Evolutionary conservation across 2,329 filamentous ascomycete species (phyloP), one percentile per base, ranked within the genome.

Genomic region (Fusarium burgessii): DNA sequence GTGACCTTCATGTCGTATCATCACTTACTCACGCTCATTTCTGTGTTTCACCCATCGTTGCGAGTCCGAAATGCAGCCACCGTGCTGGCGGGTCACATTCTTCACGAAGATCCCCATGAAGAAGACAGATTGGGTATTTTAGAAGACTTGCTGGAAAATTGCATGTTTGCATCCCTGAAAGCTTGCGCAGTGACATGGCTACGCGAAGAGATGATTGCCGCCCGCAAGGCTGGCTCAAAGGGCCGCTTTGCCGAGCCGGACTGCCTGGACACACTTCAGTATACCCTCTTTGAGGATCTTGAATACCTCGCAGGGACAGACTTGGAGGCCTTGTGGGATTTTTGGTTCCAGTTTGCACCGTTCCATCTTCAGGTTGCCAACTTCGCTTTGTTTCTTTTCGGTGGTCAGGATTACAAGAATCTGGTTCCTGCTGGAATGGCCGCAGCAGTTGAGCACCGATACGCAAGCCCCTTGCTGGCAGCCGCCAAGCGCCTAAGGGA

Each of bases 111-210:
- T 67, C 88, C 89, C 1, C 84, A 88, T 29, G 87, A 89, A 64
- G 84, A 86, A 6, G 84, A 87, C 74, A 84, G 89, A 8, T 80
- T 92, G 18, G 83, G 85, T 32, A 91, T 92, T 68, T 83, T 92
- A 12, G 87, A 89, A 56, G 90, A 92, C 74, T 83, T 91, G 15
- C 80, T 92, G 15, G 89, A 91, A 78, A 89, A 91, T 76, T 91
- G 89, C 82, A 85, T 88, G 71, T 91, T 89, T 72, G 84, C 88
- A 4, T 84, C 86, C 1, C 82, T 92, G 40, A 90, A 90, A 76
- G 89, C 87, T 12, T 89, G 87, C 43, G 89, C 89, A 1, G 84
- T 91, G 7, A 84, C 84, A 7, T 92, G 90, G 90, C 79, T 91
- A 36, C 86, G 88, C 58, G 89, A 91, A 72, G 90, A 91, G 76